Percentiles rank a stretch among this genome's conserved stretches.
Conservation (phyloP, 352 stramenopile species). For the Pythium dissimile region DNA sequence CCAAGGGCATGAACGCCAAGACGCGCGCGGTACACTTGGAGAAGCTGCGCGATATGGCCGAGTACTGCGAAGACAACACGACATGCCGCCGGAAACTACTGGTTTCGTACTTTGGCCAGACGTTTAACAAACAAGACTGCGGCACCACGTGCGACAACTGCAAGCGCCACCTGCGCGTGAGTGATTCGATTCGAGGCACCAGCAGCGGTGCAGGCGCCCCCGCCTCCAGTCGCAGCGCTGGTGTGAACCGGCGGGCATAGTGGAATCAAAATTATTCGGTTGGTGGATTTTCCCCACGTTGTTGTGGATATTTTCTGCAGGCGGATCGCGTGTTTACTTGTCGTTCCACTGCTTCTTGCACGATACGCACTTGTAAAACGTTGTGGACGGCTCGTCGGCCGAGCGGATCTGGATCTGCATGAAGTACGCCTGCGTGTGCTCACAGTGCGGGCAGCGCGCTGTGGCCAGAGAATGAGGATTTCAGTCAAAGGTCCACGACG, state of each 20-base stretch:
- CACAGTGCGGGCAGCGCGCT: slow-evolving; percentile 94
- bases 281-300: not conserved
- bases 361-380: slow-evolving; percentile 99
- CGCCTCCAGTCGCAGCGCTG: not conserved
- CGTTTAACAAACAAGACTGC: slow-evolving; percentile 62
- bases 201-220: slow-evolving; percentile 3
- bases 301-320: not conserved
- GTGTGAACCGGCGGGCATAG: not conserved
- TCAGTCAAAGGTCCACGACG: not conserved
- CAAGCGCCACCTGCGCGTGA: slow-evolving; percentile 35
- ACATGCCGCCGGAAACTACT: slow-evolving; percentile 72
- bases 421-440: slow-evolving; percentile 98
- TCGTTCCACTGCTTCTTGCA: slow-evolving; percentile 98
- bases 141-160: slow-evolving; percentile 68
- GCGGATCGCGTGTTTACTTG: too few relatives aligned
- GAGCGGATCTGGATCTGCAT: slow-evolving; percentile 99
- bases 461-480: not conserved
- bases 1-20: slow-evolving; percentile 77
- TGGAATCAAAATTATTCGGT: not conserved
- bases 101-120: slow-evolving; percentile 79
- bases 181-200: slow-evolving; percentile 20
- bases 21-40: slow-evolving; percentile 66
- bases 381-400: slow-evolving; percentile 97
- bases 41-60: slow-evolving; percentile 74
- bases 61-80: slow-evolving; percentile 76